A percentile compares a stretch with the other conserved stretches of the same genome.
phyloP scores from a whole-genome alignment of 208 protist species.

The Leishmania tarentolae region DNA sequence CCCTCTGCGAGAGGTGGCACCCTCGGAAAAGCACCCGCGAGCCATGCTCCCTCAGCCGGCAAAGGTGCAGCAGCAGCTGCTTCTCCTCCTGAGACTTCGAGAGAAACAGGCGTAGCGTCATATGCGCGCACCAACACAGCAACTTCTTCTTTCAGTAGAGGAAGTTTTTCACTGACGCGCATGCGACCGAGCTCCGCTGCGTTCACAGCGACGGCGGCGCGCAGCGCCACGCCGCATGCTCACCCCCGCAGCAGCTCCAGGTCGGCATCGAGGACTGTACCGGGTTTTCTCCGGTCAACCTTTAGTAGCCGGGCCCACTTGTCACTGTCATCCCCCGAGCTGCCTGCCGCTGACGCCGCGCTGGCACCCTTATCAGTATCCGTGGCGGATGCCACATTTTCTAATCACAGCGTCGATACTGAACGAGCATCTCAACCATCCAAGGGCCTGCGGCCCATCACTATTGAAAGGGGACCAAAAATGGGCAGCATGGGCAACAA shows the following conservation, averaged over 20 bases:
- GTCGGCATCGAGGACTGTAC: background rate
- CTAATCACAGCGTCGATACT: background rate
- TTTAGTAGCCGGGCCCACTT: constrained; percentile 14
- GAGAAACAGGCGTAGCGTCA: background rate
- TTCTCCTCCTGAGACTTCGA: background rate
- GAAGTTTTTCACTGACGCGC: background rate
- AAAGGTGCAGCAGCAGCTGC: background rate
- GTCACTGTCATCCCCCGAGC: background rate
- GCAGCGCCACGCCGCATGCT: background rate
- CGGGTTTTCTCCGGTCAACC: constrained; percentile 11
- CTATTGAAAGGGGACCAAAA: background rate
- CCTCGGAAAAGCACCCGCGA: background rate
- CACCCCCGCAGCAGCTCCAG: background rate
- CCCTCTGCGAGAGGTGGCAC: background rate
- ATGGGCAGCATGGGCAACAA: background rate
- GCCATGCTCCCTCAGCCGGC: background rate
- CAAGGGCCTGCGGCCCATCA: background rate
- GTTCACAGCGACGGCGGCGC: background rate
- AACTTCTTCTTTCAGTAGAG: background rate
- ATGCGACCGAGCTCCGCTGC: background rate
- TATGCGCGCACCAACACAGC: background rate
- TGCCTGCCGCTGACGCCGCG: background rate
- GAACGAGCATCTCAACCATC: background rate
- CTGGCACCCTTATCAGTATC: background rate
- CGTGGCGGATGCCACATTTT: background rate